Conservation (phyloP, 495 filamentous ascomycete species). For the Trichoderma reesei region DNA sequence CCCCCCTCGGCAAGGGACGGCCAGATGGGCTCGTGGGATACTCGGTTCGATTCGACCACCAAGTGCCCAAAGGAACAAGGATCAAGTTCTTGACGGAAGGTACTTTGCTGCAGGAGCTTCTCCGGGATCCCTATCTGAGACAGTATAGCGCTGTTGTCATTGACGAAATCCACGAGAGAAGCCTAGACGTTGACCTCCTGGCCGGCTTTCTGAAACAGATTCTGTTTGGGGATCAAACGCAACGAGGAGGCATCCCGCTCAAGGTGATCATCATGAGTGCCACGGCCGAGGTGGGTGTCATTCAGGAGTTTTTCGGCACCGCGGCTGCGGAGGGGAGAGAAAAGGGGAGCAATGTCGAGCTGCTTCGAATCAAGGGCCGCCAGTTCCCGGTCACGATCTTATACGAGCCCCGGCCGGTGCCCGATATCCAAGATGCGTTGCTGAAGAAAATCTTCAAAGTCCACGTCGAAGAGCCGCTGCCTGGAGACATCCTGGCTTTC, state of each 20-base stretch:
- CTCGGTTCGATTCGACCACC: slow-evolving; percentile 85
- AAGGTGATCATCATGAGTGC: slow-evolving; percentile 97
- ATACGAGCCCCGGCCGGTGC: slow-evolving; percentile 66
- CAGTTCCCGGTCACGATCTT: slow-evolving; percentile 77
- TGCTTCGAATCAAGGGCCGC: slow-evolving; percentile 74
- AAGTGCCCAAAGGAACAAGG: slow-evolving; percentile 55
- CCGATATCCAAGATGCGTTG: slow-evolving; percentile 74
- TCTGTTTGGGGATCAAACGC: slow-evolving; percentile 45
- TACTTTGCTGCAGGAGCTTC: slow-evolving; percentile 90
- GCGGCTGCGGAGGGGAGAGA: slow-evolving; percentile 8
- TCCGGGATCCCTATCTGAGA: slow-evolving; percentile 71
- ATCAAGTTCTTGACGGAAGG: slow-evolving; percentile 97
- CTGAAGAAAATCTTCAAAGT: slow-evolving; percentile 82
- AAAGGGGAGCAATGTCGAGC: slow-evolving; percentile 23
- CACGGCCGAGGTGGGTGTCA: slow-evolving; percentile 74
- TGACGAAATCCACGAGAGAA: slow-evolving; percentile 95
- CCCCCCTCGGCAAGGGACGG: slow-evolving; percentile 52
- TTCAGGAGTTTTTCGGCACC: slow-evolving; percentile 62
- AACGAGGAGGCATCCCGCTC: slow-evolving; percentile 58
- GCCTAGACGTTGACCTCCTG: slow-evolving; percentile 88
- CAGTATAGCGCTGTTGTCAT: slow-evolving; percentile 86
- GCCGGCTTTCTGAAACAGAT: slow-evolving; percentile 79
- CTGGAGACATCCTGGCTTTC: slow-evolving; percentile 90
- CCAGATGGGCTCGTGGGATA: slow-evolving; percentile 77
- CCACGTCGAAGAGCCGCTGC: slow-evolving; percentile 76